Evolutionary conservation across 2,329 filamentous ascomycete genomes (phyloP).

Genomic region (Penicillium sp.): DNA sequence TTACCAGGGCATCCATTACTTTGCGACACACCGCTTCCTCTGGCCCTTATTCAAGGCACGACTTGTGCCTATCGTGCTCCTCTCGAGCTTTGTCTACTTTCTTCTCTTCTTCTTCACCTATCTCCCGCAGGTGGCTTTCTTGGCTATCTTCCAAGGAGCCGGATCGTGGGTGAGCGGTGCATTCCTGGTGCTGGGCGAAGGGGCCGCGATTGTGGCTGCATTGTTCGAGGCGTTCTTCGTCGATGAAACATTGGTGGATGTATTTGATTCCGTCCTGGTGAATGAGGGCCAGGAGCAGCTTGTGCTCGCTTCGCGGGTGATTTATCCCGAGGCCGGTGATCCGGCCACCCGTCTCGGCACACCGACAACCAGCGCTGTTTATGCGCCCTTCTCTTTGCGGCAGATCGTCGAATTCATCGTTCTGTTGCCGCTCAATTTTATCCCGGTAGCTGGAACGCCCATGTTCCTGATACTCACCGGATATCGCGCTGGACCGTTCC

Average conservation of each 20-base stretch:
- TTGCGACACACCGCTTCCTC: constrained; percentile 72
- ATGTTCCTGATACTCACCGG: constrained; percentile 88
- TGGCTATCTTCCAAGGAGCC: constrained; percentile 82
- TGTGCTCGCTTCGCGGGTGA: constrained; percentile 64
- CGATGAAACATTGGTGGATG: constrained; percentile 74
- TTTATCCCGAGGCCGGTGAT: constrained; percentile 67
- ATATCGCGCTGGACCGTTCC: constrained; percentile 80
- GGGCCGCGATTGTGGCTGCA: constrained; percentile 60
- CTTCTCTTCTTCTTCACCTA: constrained; percentile 87
- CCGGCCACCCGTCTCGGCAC: constrained; percentile 80
- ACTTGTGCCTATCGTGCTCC: constrained; percentile 75
- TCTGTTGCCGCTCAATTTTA: constrained; percentile 79
- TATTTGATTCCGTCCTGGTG: constrained; percentile 84
- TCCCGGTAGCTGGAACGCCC: constrained; percentile 79
- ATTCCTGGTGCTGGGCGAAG: constrained; percentile 74
- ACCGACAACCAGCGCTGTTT: constrained; percentile 72
- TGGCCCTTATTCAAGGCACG: constrained; percentile 78
- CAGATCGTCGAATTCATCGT: constrained; percentile 84
- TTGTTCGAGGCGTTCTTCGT: constrained; percentile 81
- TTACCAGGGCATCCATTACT: constrained; percentile 74
- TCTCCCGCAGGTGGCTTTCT: constrained; percentile 82
- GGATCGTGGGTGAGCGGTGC: constrained; percentile 89
- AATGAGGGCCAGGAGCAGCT: constrained; percentile 70
- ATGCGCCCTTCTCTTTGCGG: constrained; percentile 85
- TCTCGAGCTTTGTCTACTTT: constrained; percentile 80